Conservation (phyloP, 2,329 filamentous ascomycete genomes). For the Endoconidiophora polonica region DNA sequence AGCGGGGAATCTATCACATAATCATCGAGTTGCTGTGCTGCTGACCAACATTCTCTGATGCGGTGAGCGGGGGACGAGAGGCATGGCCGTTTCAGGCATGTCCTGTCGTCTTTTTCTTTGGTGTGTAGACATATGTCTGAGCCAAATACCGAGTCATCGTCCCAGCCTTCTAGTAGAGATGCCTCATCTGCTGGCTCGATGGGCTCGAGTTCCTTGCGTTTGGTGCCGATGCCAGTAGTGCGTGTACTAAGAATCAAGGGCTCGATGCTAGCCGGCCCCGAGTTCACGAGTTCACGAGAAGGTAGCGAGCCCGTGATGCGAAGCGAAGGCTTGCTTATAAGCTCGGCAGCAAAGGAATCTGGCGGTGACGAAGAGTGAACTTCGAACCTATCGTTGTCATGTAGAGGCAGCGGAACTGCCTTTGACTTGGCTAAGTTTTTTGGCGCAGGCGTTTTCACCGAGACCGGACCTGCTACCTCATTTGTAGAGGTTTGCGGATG, state of each 20-base stretch:
- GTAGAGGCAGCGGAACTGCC: not conserved
- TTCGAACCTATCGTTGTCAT: not conserved
- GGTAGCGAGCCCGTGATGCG: no score
- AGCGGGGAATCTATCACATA: not conserved
- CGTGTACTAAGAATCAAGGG: no score
- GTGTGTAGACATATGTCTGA: not conserved
- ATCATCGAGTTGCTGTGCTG: no score
- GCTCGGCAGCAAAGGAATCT: not conserved
- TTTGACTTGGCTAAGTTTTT: not conserved
- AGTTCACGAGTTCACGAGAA: no score
- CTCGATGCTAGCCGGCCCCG: no score
- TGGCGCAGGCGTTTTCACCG: no score
- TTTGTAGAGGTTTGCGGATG: no score
- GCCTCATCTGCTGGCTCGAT: not conserved
- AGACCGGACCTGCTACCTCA: not conserved
- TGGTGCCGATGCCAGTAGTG: not conserved
- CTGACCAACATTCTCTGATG: not conserved
- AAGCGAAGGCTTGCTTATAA: no score
- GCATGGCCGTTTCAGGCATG: not conserved
- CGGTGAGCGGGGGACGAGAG: not conserved
- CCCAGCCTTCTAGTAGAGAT: not conserved
- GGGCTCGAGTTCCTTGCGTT: not conserved
- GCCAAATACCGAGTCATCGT: conserved; percentile 3
- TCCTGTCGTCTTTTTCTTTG: not conserved
- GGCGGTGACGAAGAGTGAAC: not conserved